These are phyloP conservation scores for Elsinoe ampelina DNA, from an alignment of 2,329 filamentous ascomycete genomes.

Conservation along the genomic window DNA sequence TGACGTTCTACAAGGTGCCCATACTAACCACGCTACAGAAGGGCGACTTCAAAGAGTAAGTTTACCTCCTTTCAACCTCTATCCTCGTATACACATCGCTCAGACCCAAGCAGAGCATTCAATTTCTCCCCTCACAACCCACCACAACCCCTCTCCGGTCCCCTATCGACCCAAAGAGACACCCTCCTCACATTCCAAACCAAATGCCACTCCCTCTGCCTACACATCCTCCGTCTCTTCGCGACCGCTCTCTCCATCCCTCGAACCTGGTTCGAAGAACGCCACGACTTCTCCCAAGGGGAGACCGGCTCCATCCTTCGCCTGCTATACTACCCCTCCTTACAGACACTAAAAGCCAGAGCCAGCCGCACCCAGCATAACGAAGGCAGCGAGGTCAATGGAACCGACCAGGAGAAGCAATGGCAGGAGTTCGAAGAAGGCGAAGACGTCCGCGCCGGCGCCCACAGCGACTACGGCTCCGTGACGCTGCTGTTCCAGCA, in stretches of 20 bases:
- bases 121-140: constrained; percentile 61
- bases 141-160: constrained; percentile 68
- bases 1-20: background rate
- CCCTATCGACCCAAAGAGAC: constrained; percentile 50
- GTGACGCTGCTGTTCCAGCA: constrained; percentile 73
- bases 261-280: constrained; percentile 48
- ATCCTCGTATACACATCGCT: background rate
- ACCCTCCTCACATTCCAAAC: constrained; percentile 58
- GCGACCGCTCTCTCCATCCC: constrained; percentile 59
- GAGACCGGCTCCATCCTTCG: constrained; percentile 44
- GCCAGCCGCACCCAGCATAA: constrained; percentile 19
- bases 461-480: constrained; percentile 77
- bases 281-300: constrained; percentile 46
- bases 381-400: background rate
- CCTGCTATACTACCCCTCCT: constrained; percentile 42
- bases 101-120: constrained; percentile 55
- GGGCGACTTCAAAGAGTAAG: constrained; percentile 81
- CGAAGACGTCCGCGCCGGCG: constrained; percentile 72
- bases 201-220: constrained; percentile 64
- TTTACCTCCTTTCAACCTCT: constrained; percentile 1
- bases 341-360: constrained; percentile 22
- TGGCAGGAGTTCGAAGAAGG: constrained; percentile 26
- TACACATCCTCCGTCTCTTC: constrained; percentile 64
- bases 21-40: constrained; percentile 39
- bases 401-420: constrained; percentile 17